Percentiles rank a stretch among this genome's conserved stretches.
phyloP scores from a whole-genome alignment of 805 yeast species.

The Spathaspora girioi region DNA sequence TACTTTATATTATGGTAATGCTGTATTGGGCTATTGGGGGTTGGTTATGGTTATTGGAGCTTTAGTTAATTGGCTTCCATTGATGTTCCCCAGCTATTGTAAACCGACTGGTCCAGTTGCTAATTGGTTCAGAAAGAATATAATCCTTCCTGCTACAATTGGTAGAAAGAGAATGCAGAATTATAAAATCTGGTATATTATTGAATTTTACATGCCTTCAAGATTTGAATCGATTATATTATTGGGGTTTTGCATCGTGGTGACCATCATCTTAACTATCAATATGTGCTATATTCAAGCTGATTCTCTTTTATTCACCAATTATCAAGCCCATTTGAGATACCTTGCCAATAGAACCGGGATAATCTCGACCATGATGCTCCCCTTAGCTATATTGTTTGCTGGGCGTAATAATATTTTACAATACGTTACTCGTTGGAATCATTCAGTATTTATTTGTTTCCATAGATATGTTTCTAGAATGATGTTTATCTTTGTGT shows the following conservation, averaged over 20 bases:
- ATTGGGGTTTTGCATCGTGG: slow-evolving; percentile 14
- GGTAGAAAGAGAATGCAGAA: slow-evolving; percentile 30
- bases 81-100: slow-evolving; percentile 33
- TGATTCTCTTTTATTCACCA: slow-evolving; percentile 21
- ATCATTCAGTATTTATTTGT: slow-evolving; percentile 23
- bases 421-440: slow-evolving; percentile 36
- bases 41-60: slow-evolving; percentile 38
- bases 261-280: slow-evolving; percentile 13
- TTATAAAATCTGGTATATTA: background rate
- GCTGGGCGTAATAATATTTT: slow-evolving; percentile 51
- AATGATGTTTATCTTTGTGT: slow-evolving; percentile 15
- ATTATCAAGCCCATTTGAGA: slow-evolving; percentile 17
- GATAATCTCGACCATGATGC: slow-evolving; percentile 38
- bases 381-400: slow-evolving; percentile 52
- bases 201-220: slow-evolving; percentile 26
- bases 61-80: slow-evolving; percentile 37
- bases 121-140: slow-evolving; percentile 18
- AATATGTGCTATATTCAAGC: slow-evolving; percentile 3
- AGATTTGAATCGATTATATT: slow-evolving; percentile 31
- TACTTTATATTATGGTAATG: slow-evolving; percentile 33
- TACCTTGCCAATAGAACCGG: slow-evolving; percentile 52
- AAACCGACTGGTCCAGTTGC: slow-evolving; percentile 24
- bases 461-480: slow-evolving; percentile 25
- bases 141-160: slow-evolving; percentile 29
- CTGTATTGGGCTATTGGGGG: slow-evolving; percentile 47